Evolutionary conservation across 140 eudicot species (phyloP), one percentile per base, ranked within the genome.

Genomic region (Oenanthe javanica): DNA sequence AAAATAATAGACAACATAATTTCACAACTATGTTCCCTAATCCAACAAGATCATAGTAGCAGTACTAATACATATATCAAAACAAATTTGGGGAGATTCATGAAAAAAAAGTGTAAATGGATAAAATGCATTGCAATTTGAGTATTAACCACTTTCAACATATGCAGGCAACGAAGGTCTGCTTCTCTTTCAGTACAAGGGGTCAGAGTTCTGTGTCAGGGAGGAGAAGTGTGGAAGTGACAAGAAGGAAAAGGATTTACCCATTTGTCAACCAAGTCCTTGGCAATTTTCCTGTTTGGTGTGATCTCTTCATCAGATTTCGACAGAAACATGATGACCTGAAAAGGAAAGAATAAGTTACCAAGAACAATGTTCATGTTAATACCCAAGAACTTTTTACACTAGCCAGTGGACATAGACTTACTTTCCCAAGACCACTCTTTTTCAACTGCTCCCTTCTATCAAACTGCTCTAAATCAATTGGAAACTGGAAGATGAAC

Each of bases 221-320:
- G 36, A 11, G 63, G 43, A 27, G 18, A n/a, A 75, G 12, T 16
- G 9, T 10, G 43, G 25, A 48, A n/a, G n/a, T 47, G 21, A 54
- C 43, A 11, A 57, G 45, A 25, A 1, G 14, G 16, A 0, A 66
- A 5, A 40, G 40, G 25, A 59, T 12, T 85, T 86, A 92, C 99
- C 99, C 99, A 95, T 92, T 95, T 91, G 81, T 95, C 99, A 81
- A 95, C 97, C 88, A 95, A 82, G 49, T 92, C 99, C 81, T 95
- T 95, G 15, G 99, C 99, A 75, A 95, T 93, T 77, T 95, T 95
- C 79, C 97, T 84, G 79, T 95, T 95, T 82, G 97, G 54, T 64
- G 97, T 89, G 72, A 94, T 95, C 86, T 95, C 99, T 85, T 95
- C 99, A 81, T 95, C 97, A 9, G 97, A 92, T 85, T 91, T 95